These are phyloP conservation scores for Lyophyllum semitale DNA, from an alignment of 768 basidiomycete species.

Conservation along the genomic window DNA sequence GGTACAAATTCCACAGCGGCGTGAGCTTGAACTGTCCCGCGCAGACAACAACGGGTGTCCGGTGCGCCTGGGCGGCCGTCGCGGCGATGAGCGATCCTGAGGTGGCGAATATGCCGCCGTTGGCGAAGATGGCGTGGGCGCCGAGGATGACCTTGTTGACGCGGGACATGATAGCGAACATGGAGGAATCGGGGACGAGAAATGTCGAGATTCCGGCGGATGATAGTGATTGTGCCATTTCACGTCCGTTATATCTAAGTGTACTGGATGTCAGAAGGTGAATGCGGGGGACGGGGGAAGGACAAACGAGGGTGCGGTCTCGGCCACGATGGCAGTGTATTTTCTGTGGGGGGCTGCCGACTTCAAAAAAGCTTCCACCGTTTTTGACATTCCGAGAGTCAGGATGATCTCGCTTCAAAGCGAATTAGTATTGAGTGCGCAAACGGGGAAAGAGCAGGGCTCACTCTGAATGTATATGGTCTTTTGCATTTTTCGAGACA, in stretches of 20 bases:
- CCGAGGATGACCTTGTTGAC: constrained; percentile 96
- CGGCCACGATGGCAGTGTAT: constrained; percentile 94
- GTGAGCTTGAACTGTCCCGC: constrained; percentile 97
- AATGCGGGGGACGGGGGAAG: constrained; percentile 9
- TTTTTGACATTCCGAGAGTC: constrained; percentile 91
- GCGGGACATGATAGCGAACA: constrained; percentile 94
- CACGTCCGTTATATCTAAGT: constrained; percentile 77
- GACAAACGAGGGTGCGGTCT: constrained; percentile 90
- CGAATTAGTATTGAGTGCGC: constrained; percentile 1
- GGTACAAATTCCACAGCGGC: constrained; percentile 86
- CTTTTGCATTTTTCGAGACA: constrained; percentile 90
- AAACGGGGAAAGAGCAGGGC: constrained; percentile 26
- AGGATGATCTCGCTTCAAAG: constrained; percentile 82
- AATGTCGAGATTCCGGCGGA: constrained; percentile 88
- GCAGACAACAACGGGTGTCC: constrained; percentile 90
- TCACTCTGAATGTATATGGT: constrained; percentile 98
- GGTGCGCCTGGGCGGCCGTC: constrained; percentile 85
- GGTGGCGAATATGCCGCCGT: constrained; percentile 93
- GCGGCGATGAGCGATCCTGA: constrained; percentile 85
- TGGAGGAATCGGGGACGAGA: constrained; percentile 93
- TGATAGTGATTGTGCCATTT: constrained; percentile 82
- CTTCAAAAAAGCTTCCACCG: constrained; percentile 92
- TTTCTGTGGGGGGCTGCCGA: constrained; percentile 87
- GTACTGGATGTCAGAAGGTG: constrained; percentile 5
- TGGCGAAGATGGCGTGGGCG: constrained; percentile 93